These are phyloP conservation scores for Neurospora sublineolata DNA, from an alignment of 495 filamentous ascomycete species.

Conservation along the genomic window DNA sequence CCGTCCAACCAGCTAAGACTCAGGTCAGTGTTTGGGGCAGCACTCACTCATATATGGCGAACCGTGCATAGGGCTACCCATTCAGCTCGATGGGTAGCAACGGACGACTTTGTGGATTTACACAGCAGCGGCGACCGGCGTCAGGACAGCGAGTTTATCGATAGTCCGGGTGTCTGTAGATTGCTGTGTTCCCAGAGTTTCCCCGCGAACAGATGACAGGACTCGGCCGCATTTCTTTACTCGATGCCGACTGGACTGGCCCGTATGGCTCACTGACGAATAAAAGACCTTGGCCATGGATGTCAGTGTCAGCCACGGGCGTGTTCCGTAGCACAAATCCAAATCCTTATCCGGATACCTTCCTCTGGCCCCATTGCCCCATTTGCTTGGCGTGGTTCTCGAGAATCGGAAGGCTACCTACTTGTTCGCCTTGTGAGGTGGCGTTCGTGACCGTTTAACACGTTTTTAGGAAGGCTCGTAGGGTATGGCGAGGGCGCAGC, in stretches of 20 bases:
- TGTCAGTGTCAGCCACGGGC: neutral
- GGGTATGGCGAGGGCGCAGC: neutral
- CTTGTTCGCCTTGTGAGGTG: neutral
- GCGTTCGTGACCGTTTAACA: neutral
- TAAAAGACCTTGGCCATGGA: neutral
- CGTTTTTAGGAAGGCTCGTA: neutral
- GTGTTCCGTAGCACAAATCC: neutral
- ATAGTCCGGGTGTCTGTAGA: neutral
- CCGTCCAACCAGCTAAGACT: neutral
- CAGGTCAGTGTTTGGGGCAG: neutral
- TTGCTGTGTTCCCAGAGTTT: neutral
- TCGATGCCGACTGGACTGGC: neutral
- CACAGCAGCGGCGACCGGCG: neutral
- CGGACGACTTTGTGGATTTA: neutral
- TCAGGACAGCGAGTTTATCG: neutral
- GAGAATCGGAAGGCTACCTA: neutral
- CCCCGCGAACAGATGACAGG: neutral
- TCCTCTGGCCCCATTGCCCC: neutral
- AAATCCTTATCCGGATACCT: neutral
- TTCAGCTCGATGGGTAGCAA: neutral
- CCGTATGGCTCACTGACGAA: neutral
- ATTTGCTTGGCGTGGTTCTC: neutral
- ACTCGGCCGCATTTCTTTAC: neutral
- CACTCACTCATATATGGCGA: neutral
- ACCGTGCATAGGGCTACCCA: neutral